Evolutionary conservation across 2,329 filamentous ascomycete species (phyloP), one percentile per base, ranked within the genome.

Genomic region (Pseudogymnoascus sp.): DNA sequence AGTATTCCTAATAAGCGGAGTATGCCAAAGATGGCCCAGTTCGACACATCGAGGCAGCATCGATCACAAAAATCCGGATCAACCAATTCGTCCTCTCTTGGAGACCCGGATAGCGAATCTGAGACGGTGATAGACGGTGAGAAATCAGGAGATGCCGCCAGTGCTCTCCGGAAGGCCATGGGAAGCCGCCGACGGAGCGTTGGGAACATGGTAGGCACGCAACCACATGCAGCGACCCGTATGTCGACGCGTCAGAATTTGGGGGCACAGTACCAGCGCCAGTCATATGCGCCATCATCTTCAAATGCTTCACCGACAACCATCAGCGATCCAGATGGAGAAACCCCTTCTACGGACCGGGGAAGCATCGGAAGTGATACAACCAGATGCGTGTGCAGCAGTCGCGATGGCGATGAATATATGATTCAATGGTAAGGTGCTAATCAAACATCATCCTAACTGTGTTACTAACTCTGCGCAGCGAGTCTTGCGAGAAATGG

Each of bases 401-500:
- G 72, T 68, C 57, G 67, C 66, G 76, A 78, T 43, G 71, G 69
- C 39, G 75, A 78, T 58, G 77, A 79, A 65, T 84, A 84, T 65
- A 79, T 87, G 78, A 78, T 87, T 62, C 82, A 85, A 72, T 87
- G 84, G 84, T 87, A 76, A 63, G 79, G 71, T 34, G 38, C 43
- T 62, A 32, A 39, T 43, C 28, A 41, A 41, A 16, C 16, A 37
- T 14, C 37, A 61, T 59, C 57, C 5, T 11, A 25, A 12, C 34
- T 61, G 18, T 41, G 60, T 65, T 60, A 69, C 65, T 66, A 60
- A 63, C 54, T 9, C 43, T 34, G 50, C 58, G 16, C 66, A 87
- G 84, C 67, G 80, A 86, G 72, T 83, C 82, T 22, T 87, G 84
- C 69, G 83, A 86, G 67, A 80, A 84, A 75, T 85, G 80, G 78